Evolutionary conservation across 2,329 filamentous ascomycete genomes (phyloP).

Genomic region (Exophiala sideris): DNA sequence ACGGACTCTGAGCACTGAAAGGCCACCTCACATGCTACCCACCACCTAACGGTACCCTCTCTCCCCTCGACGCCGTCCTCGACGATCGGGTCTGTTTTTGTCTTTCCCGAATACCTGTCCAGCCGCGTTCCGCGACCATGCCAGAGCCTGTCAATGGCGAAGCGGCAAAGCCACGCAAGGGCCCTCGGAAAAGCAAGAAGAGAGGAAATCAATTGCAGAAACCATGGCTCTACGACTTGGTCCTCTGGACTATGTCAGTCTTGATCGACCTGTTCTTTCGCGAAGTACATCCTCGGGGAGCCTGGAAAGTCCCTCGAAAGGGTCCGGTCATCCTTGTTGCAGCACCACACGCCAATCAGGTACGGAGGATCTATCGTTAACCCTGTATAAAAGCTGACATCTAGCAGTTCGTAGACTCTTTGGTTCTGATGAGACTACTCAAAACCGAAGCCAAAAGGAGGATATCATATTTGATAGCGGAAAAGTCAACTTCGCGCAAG

Average conservation of each 20-base stretch:
- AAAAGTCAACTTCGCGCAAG: constrained; percentile 85
- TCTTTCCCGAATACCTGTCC: too few species aligned
- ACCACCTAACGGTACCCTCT: too few species aligned
- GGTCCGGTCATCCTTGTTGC: constrained; percentile 94
- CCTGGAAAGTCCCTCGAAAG: constrained; percentile 87
- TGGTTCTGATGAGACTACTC: constrained; percentile 88
- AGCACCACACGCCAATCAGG: constrained; percentile 94
- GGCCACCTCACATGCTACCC: too few species aligned
- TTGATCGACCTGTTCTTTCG: constrained; percentile 96
- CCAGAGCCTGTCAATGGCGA: constrained; percentile 7
- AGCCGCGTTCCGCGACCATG: not conserved
- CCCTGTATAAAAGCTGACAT: constrained; percentile 8
- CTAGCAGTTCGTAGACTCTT: constrained; percentile 81
- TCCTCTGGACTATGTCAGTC: constrained; percentile 55
- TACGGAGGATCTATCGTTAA: constrained; percentile 40
- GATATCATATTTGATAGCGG: constrained; percentile 87
- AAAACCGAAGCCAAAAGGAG: constrained; percentile 82
- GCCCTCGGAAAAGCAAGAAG: constrained; percentile 31
- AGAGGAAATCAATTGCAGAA: constrained; percentile 43
- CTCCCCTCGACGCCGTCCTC: too few species aligned
- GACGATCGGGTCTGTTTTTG: too few species aligned
- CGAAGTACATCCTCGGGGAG: constrained; percentile 89
- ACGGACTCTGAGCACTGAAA: too few species aligned
- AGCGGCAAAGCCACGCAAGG: not conserved
- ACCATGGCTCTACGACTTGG: constrained; percentile 50